Evolutionary conservation across 2,329 filamentous ascomycete genomes (phyloP), one percentile per base, ranked within the genome.

Genomic region (Fusarium keratoplasticum): DNA sequence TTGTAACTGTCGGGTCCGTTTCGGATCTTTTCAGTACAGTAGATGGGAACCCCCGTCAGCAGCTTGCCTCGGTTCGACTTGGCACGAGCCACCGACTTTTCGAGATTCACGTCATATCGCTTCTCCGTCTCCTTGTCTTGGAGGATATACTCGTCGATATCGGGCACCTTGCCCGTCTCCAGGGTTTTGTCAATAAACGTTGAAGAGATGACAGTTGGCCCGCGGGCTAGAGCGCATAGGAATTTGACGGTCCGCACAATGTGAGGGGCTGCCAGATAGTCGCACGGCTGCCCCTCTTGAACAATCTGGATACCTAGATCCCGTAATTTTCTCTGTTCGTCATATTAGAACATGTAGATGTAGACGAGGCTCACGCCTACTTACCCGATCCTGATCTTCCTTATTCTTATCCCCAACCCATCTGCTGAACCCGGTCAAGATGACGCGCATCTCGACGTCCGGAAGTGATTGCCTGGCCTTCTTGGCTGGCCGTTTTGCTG

Each of bases 221-320:
- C 95, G 68, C 91, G 91, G 20, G 96, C 95, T 31, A 99, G 85
- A 14, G 95, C 95, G 70, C 92, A 93, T 59, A 98, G 91, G 80
- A 99, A 99, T 80, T 99, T 99, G 81, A 94, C 91, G 0, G 96
- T 99, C 40, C 96, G 93, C 36, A 98, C 90, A 70, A 98, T 91
- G 47, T 91, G 89, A 1, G 96, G 96, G 5, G 96, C 96, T 36
- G 95, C 95, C 13, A 99, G 89, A 80, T 97, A 94, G 77, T 96
- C 94, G 80, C 94, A 96, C 52, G 90, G 88, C 57, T 90, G 89
- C 29, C 91, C 91, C 79, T 98, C 94, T 76, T 92, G 88, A 6
- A 94, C 93, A 25, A 98, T 90, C 75, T 91, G 88, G 65, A 99
- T 94, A 9, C 96, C 96, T 38, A 98, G 85, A 54, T 93, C 90